Base-by-base conservation (phyloP, 2,329 filamentous ascomycete genomes). In the Aureobasidium melanogenum region DNA sequence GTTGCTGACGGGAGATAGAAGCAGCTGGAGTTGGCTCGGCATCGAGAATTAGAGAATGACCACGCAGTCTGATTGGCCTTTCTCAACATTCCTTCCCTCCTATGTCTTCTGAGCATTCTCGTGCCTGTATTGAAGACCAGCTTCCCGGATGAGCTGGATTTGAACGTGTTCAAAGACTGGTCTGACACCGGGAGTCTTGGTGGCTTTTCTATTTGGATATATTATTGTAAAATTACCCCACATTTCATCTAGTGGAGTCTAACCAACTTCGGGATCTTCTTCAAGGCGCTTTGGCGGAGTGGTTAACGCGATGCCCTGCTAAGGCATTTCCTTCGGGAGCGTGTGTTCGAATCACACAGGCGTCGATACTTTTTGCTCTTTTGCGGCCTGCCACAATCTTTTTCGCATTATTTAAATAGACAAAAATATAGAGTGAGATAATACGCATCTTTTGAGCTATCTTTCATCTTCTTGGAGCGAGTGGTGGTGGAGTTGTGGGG, bases 311-410 rank as follows among this genome's bases (percentile, higher is more conserved):
- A 47, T 47, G 44, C 44, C 44, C 44, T 47, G 44, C 44, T 47
- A 47, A 54, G 69, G 67, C 69, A 70, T 70, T 73, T 71, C 71
- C 71, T 71, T 75, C 73, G 73, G 72, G 73, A 71, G 73, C 73
- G 70, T 70, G 71, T 71, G 73, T 75, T 75, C 73, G 73, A 74
- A 74, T 75, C 73, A 71, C 72, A 69, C 70, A 75, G 73, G 72
- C 71, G 60, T 67, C 66, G 66, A 30, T n/a, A 30, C 28, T 30
- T 48, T 48, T 48, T 48, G 9, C 12, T 24, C 10, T 26, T 15
- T 26, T 28, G n/a, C 14, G 14, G 9, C 10, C 14, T 15, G 1
- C 12, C 12, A 3, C 5, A 6, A 9, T 7, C 24, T 17, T 3
- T 46, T 44, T 30, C 32, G 0, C 1, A 12, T 30, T 12, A 24